Evolutionary conservation across 192 early-diverging fungal genomes (phyloP), one percentile per base, ranked within the genome.

Genomic region (Entomortierella beljakovae): DNA sequence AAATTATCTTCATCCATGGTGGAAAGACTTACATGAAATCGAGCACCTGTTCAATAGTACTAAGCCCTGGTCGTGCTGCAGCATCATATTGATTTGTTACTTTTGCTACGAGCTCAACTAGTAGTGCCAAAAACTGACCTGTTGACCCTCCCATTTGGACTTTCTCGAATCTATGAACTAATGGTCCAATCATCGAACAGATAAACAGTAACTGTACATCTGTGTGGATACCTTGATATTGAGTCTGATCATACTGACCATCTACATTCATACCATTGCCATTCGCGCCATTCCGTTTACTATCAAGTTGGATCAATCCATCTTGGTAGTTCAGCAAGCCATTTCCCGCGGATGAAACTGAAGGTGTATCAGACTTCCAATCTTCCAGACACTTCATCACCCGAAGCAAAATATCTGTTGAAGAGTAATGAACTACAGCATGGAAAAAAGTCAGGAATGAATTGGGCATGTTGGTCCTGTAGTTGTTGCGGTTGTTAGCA

Each of bases 121-220:
- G 35, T 15, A 83, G 84, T 11, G 82, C 73, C 16, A 85, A 55
- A 28, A 85, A 81, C 54, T 88, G 58, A 7, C 66, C 68, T 18
- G 43, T 83, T 31, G 84, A 68, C 13, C 85, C 84, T 18, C 69
- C 83, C 20, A 70, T 77, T 22, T 85, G 80, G 16, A 88, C 52
- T 38, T 88, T 85, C 58, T 90, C 93, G 37, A 93, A 84, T 28
- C 93, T 83, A 80, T 94, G 88, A 40, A 93, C 73, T 20, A 90
- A 75, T 2, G 93, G 93, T 6, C 93, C 93, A 22, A 93, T 60
- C 33, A 92, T 71, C 8, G 89, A 87, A 60, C 91, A 92, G 42
- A 93, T 69, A 56, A 92, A 94, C 28, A 93, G 81, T 13, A 93
- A 61, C 57, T 94, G 93, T 2, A 88, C 84, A 70, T 94, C 93